phyloP scores from a whole-genome alignment of 805 yeast genomes.

The Saccharomyces mikatae region DNA sequence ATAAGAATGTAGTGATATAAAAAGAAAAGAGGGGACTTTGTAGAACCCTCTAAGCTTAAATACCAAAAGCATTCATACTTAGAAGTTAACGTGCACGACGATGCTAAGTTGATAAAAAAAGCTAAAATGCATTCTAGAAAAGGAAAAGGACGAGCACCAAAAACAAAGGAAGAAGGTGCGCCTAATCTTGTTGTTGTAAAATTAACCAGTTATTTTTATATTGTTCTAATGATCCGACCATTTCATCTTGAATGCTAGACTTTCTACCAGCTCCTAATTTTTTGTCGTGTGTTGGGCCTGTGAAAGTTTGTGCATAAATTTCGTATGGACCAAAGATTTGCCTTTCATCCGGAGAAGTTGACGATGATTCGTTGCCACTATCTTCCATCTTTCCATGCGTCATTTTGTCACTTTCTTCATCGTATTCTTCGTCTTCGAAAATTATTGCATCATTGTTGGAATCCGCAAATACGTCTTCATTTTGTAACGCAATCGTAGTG shows the following conservation, averaged over 20 bases:
- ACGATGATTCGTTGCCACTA: conserved; percentile 1
- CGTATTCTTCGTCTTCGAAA: conserved; percentile 27
- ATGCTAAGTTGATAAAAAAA: neutral
- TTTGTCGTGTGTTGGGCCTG: neutral
- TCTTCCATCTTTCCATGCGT: neutral
- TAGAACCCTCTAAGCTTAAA: neutral
- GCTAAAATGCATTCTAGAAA: neutral
- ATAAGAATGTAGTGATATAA: neutral
- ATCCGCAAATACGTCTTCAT: conserved; percentile 24
- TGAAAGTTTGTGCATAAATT: conserved; percentile 6
- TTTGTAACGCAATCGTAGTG: conserved; percentile 25
- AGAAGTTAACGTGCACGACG: neutral
- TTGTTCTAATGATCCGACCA: conserved; percentile 31
- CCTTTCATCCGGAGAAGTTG: conserved; percentile 7
- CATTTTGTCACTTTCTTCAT: conserved; percentile 1
- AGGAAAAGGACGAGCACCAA: neutral
- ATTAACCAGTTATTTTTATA: conserved; percentile 33
- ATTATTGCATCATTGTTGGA: conserved; percentile 24
- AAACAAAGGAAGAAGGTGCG: neutral
- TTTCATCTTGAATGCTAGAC: conserved; percentile 28
- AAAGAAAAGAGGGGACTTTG: neutral
- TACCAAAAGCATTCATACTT: neutral
- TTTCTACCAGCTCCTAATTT: conserved; percentile 19
- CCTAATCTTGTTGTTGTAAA: conserved; percentile 27
- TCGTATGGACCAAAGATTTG: conserved; percentile 18